Base-by-base conservation (phyloP, 2,329 filamentous ascomycete genomes). In the Ophiocordyceps camponoti-saundersi region DNA sequence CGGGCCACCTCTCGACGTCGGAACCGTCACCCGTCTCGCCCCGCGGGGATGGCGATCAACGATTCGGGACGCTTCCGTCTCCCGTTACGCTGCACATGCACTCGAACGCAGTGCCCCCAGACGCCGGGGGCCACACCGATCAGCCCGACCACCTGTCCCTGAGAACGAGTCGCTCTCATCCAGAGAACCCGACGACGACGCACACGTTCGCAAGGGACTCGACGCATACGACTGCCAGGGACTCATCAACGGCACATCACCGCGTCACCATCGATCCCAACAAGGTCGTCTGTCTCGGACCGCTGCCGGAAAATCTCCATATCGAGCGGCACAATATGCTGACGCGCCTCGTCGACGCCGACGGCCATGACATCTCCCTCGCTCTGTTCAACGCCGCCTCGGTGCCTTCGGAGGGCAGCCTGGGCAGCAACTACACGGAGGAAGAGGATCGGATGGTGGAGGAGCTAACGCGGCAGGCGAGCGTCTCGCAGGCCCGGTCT, bases 401-500 rank as follows among this genome's bases (percentile, higher is more conserved):
- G 13, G 46, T 47, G 13, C 42, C 52, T 47, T 48, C 61, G 48
- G 44, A 59, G 50, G 49, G 43, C 48, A 77, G 72, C 2, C 56
- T 77, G 8, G 73, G 73, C 20, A 77, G 74, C 55, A 75, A 77
- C 48, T 78, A 67, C 52, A 78, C 74, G 0, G 67, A 73, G 11
- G 69, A 77, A 22, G 71, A 78, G 50, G 69, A 71, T 49, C 56
- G 59, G 7, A 53, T 59, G 13, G 55, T 53, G 30, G 56, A 57
- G 36, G 59, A 59, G 46, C 47, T 60, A 40, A 53, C 55, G 11
- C 51, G 54, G 12, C 57, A 59, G 21, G 49, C 51, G 8, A 55
- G 53, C 16, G 32, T 52, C 20, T 53, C 51, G 5, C 21, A 48
- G 45, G 36, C 41, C 30, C 20, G 48, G 30, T 13, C 32, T 15